These are phyloP conservation scores for Aureobasidium pullulans DNA, from an alignment of 2,329 filamentous ascomycete genomes.

Conservation along the genomic window DNA sequence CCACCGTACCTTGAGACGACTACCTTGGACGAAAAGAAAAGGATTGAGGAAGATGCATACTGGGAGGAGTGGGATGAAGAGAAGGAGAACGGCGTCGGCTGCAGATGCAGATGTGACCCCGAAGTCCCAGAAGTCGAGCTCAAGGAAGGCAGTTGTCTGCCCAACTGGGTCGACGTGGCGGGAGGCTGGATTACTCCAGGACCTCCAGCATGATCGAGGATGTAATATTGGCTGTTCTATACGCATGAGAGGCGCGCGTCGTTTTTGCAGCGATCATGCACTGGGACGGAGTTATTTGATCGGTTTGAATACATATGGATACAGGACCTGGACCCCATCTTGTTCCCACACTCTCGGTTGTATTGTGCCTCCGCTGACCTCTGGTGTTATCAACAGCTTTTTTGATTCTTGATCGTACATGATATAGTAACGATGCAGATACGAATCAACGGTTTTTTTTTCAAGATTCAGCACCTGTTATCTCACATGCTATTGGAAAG, in stretches of 20 bases:
- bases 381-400: slow-evolving; percentile 7
- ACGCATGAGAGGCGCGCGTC: slow-evolving; percentile 10
- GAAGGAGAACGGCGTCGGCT: slow-evolving; percentile 94
- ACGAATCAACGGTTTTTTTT: not conserved
- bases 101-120: slow-evolving; percentile 91
- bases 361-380: slow-evolving; percentile 9
- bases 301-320: slow-evolving; percentile 12
- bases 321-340: slow-evolving; percentile 8
- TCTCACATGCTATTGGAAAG: not conserved
- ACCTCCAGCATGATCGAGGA: slow-evolving; percentile 7
- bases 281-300: slow-evolving; percentile 9
- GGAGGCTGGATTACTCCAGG: slow-evolving; percentile 63
- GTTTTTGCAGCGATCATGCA: slow-evolving; percentile 14
- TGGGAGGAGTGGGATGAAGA: slow-evolving; percentile 82
- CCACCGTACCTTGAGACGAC: slow-evolving; percentile 57
- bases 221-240: slow-evolving; percentile 11
- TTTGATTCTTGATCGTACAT: slow-evolving; percentile 11
- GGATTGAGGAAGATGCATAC: slow-evolving; percentile 89
- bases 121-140: slow-evolving; percentile 97
- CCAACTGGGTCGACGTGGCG: slow-evolving; percentile 95
- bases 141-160: slow-evolving; percentile 89
- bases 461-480: not conserved
- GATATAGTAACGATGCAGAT: slow-evolving; percentile 12
- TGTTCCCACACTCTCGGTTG: not conserved
- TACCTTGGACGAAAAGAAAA: slow-evolving; percentile 56